Conservation (phyloP, 768 basidiomycete species). For the Lentinula aciculospora region DNA sequence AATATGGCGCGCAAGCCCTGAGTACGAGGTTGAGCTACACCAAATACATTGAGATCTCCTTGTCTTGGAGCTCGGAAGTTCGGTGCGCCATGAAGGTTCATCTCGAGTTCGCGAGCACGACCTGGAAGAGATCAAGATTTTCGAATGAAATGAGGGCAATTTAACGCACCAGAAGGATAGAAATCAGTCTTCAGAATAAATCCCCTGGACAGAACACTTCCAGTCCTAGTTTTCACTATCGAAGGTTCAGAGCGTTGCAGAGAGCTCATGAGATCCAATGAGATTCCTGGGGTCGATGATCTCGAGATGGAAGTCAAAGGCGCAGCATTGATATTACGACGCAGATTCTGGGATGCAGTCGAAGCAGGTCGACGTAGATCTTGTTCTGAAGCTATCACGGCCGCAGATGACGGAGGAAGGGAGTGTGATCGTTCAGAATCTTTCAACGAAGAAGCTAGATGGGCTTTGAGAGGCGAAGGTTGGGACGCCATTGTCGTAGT, state of each 20-base stretch:
- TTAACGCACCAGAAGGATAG: constrained; percentile 65
- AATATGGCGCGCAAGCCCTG: constrained; percentile 89
- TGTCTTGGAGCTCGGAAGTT: constrained; percentile 86
- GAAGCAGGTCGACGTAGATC: neutral
- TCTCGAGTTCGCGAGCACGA: constrained; percentile 83
- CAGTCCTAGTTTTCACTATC: constrained; percentile 76
- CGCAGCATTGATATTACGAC: neutral
- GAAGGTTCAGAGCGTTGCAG: constrained; percentile 64
- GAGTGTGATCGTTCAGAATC: neutral
- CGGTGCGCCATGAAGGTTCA: constrained; percentile 91
- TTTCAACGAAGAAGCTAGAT: neutral
- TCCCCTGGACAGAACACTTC: constrained; percentile 80
- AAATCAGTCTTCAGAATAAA: constrained; percentile 95
- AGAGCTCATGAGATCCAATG: constrained; percentile 57
- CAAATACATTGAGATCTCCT: constrained; percentile 85
- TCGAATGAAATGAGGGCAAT: neutral
- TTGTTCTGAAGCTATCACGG: neutral
- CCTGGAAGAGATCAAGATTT: constrained; percentile 35
- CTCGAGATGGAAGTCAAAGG: neutral
- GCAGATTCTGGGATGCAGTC: neutral
- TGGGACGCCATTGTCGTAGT: neutral
- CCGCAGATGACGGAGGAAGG: neutral
- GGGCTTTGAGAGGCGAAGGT: neutral
- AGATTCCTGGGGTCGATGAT: constrained; percentile 11
- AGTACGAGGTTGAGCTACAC: constrained; percentile 91